phyloP scores from a whole-genome alignment of 768 basidiomycete genomes.

The Pisolithus tinctorius region DNA sequence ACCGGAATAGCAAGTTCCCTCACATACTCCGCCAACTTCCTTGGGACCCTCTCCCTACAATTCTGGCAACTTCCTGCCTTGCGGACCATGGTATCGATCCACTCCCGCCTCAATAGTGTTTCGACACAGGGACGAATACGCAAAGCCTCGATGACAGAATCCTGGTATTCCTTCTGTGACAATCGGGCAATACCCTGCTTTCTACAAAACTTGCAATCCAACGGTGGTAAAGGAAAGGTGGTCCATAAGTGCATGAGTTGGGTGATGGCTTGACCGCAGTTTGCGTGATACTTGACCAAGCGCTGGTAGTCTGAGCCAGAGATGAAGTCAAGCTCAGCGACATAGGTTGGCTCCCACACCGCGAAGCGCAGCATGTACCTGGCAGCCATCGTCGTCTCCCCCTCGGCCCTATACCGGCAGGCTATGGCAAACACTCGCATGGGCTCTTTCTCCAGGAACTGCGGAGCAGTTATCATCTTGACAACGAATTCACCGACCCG shows the following conservation, averaged over 20 bases:
- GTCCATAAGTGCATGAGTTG: constrained; percentile 28
- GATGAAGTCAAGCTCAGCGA: constrained; percentile 31
- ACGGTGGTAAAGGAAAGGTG: constrained; percentile 22
- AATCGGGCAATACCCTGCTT: constrained; percentile 29
- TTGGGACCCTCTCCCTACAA: constrained; percentile 25
- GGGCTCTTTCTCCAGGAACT: constrained; percentile 29
- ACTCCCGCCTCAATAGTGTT: constrained; percentile 23
- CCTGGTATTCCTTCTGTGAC: constrained; percentile 25
- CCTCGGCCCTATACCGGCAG: constrained; percentile 29
- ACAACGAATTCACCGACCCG: constrained; percentile 31
- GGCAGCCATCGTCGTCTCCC: constrained; percentile 31
- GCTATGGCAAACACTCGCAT: constrained; percentile 33
- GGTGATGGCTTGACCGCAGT: constrained; percentile 28
- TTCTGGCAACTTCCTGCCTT: constrained; percentile 24
- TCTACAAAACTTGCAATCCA: constrained; percentile 30
- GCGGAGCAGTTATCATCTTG: constrained; percentile 24
- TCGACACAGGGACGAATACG: constrained; percentile 27
- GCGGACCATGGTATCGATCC: constrained; percentile 25
- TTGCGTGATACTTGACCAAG: constrained; percentile 29
- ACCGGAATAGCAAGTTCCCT: constrained; percentile 23
- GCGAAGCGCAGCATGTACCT: constrained; percentile 31
- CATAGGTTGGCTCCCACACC: constrained; percentile 25
- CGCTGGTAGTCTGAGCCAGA: constrained; percentile 31
- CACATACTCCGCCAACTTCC: constrained; percentile 24
- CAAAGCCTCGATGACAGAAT: constrained; percentile 26